Evolutionary conservation across 805 yeast species (phyloP).

Genomic region (Saccharomycopsis sp.): DNA sequence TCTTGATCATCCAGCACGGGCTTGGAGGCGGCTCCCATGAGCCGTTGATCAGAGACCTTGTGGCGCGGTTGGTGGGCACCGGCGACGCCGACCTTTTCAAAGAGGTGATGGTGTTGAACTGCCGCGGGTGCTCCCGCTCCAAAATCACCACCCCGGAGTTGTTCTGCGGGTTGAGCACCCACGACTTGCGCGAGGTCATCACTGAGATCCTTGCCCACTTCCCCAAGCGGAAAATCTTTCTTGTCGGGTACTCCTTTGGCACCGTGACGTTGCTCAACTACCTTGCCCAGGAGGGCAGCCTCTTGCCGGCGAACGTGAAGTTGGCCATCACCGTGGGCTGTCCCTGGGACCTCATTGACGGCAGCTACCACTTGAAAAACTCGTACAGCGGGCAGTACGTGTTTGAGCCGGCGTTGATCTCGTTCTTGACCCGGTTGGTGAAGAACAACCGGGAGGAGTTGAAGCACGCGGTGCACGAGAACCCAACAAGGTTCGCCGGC

Average conservation of each 20-base stretch:
- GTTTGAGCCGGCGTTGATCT: conserved; percentile 35
- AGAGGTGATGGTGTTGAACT: conserved; percentile 51
- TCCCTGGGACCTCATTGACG: conserved; percentile 65
- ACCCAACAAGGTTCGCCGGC: conserved; percentile 20
- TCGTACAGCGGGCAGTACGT: conserved; percentile 33
- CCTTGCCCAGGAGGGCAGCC: conserved; percentile 43
- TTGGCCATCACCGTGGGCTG: conserved; percentile 54
- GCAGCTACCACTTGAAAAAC: conserved; percentile 35
- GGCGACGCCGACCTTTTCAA: conserved; percentile 31
- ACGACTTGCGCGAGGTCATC: conserved; percentile 54
- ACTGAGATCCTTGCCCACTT: conserved; percentile 39
- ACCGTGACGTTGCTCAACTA: conserved; percentile 59
- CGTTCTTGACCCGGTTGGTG: conserved; percentile 34
- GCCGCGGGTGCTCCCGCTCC: conserved; percentile 73
- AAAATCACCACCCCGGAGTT: conserved; percentile 59
- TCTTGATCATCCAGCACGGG: conserved; percentile 60
- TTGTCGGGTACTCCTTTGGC: conserved; percentile 67
- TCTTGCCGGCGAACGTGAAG: conserved; percentile 22
- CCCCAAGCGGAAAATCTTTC: conserved; percentile 56
- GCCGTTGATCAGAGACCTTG: conserved; percentile 46
- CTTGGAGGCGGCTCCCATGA: conserved; percentile 77
- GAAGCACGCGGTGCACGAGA: conserved; percentile 25
- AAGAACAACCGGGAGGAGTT: conserved; percentile 36
- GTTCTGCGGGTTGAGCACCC: conserved; percentile 61
- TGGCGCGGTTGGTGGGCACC: not conserved